Evolutionary conservation across 2,329 filamentous ascomycete genomes (phyloP), one percentile per base, ranked within the genome.

Genomic region (Neopestalotiopsis rosae): DNA sequence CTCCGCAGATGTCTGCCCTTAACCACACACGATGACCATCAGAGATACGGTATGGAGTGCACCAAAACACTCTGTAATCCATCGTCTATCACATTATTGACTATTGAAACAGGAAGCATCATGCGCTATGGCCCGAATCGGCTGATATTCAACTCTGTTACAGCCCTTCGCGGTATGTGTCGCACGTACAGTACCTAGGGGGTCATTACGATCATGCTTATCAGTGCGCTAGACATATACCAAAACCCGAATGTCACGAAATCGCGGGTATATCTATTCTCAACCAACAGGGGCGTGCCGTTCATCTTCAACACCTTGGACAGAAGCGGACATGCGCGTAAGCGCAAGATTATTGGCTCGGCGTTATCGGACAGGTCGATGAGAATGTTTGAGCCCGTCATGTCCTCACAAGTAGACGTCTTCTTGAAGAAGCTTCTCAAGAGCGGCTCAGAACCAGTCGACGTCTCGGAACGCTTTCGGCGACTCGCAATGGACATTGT

Each of bases 401-500:
- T 69, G 12, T 30, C 40, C 12, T 38, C 24, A n/a, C 58, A 68
- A 12, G 56, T 70, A 5, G 38, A 70, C 3, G 56, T 63, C n/a
- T 68, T 42, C 24, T 56, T 70, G 7, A 20, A 70, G 38, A n/a
- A 66, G 17, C 49, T 69, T 14, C 66, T 68, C 20, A 56, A 66
- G 20, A 67, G 69, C 2, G 52, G 38, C 13, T 68, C 67, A 14
- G 42, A 68, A 17, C 57, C 68, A 1, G 68, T 74, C 5, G 69
- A 74, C 40, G 69, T 74, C 67, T 67, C 71, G 9, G 63, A 59
- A 17, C 65, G 65, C 17, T 67, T 63, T 32, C 68, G 69, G 28
- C 68, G 68, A 17, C 62, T 73, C n/a, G 66, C 67, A 6, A 69
- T 71, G 66, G 73, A 74, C 45, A 66, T 74, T n/a, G 68, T 74